Evolutionary conservation across 2,329 filamentous ascomycete species (phyloP), one percentile per base, ranked within the genome.

Genomic region (Bipolaris cookei): DNA sequence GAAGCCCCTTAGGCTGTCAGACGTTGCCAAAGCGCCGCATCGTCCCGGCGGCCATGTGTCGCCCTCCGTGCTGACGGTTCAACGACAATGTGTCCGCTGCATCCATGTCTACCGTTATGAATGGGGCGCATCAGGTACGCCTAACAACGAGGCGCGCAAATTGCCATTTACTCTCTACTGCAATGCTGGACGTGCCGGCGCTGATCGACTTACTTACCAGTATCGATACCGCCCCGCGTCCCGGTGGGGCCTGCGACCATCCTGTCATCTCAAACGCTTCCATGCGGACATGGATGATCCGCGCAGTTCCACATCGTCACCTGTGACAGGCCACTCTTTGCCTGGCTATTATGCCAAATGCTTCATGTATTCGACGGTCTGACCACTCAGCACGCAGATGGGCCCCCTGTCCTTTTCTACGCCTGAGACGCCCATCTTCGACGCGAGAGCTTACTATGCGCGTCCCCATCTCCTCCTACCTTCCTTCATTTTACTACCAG

Each of bases 331-430:
- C 52, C 62, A 63, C 67, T 61, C 64, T 57, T 62, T 61, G 52
- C 63, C 66, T 62, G 65, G 66, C 60, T 59, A 45, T 61, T 54
- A 64, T 60, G 64, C 62, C 69, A 77, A 76, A 76, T 74, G 67
- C 67, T 65, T 64, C 58, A 71, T 65, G 68, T 65, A 73, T 75
- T 76, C 73, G 69, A 73, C 71, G 65, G 60, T 62, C 63, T 59
- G 59, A 51, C 53, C 56, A 56, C 60, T 59, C 53, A 59, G 58
- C 45, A 57, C 62, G 66, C 70, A 69, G 67, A 69, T 61, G 55
- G 67, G 58, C 69, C 62, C 69, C 72, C 65, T 69, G 68, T 64
- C 50, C 54, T 41, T 55, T 67, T 62, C 65, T 67, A 64, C 67
- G 67, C 69, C 62, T 73, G 69, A 73, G 70, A 74, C 72, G 50